Conservation (phyloP, 139 green algal species). For the Micromonas commoda region DNA sequence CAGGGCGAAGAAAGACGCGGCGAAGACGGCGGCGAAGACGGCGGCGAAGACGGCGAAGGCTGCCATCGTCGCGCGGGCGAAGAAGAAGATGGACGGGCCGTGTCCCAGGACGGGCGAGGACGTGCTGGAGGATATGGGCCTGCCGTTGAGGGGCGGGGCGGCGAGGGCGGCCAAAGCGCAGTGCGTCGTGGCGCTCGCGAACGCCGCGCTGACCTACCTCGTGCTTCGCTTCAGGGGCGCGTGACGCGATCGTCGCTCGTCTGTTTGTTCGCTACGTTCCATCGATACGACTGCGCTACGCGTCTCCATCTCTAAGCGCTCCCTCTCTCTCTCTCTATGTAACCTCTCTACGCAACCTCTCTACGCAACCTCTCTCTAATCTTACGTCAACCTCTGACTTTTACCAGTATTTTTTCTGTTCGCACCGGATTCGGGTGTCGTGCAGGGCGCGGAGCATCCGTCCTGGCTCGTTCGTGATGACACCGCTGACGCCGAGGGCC, state of each 20-base stretch:
- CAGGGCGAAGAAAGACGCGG: neutral
- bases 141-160: neutral
- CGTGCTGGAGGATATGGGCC: neutral
- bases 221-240: neutral
- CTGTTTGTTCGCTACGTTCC: no score
- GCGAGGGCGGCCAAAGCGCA: neutral
- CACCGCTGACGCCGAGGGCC: neutral
- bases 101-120: neutral
- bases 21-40: no score
- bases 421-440: neutral
- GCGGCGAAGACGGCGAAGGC: neutral
- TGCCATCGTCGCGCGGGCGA: neutral
- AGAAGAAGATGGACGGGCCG: neutral
- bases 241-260: neutral
- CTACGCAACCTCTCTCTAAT: no score
- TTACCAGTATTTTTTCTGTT: no score
- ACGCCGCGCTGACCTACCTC: constrained; percentile 9
- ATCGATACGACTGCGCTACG: no score
- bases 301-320: no score
- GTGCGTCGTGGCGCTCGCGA: neutral
- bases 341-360: no score
- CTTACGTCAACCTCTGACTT: no score
- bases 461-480: neutral
- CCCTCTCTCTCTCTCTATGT: no score
- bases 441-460: neutral